Evolutionary conservation across 1,139 yeast genomes (phyloP), one percentile per base, ranked within the genome.

Genomic region (Debaryomyces sp.): DNA sequence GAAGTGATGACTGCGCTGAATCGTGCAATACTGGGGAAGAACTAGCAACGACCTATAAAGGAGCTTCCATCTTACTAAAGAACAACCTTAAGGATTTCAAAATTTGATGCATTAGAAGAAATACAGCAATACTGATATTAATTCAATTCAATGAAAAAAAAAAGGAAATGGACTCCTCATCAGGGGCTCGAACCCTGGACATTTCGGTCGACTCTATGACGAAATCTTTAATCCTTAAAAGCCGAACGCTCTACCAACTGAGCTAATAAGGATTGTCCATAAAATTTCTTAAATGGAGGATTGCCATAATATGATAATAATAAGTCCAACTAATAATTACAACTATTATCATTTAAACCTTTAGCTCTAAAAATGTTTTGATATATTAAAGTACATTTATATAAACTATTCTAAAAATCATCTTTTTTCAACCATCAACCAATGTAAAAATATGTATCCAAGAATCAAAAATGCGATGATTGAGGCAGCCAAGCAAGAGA

Each of bases 361-460:
- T 24, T 7, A 10, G 6, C 13, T 27, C 13, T 27, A 27, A n/a
- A 12, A 27, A 27, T 6, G 13, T 27, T 35, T 12, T 21, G 12
- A 35, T 35, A 26, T 22, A 35, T 22, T 21, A 18, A 23, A 17
- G 6, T 22, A 23, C 17, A 13, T 23, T 37, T 37, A 13, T 17
- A 13, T 8, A 13, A 8, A 5, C 29, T 12, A 22, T 12, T 13
- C n/a, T n/a, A 41, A 22, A 15, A 12, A 30, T 41, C 49, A 91
- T 60, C 96, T 79, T 54, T 79, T 81, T 67, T 94, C 99, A 34
- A 88, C 76, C 6, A 96, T 87, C 56, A 82, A 83, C 50, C 70
- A 75, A 61, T 88, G 87, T 60, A 94, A 77, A 46, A 90, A 87
- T 5, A 85, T 52, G 60, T 90, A 94, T 0, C 98, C 97, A 12